These are phyloP conservation scores for Alisma plantagoaquatica DNA, from an alignment of 106 monocot genomes.

Conservation along the genomic window DNA sequence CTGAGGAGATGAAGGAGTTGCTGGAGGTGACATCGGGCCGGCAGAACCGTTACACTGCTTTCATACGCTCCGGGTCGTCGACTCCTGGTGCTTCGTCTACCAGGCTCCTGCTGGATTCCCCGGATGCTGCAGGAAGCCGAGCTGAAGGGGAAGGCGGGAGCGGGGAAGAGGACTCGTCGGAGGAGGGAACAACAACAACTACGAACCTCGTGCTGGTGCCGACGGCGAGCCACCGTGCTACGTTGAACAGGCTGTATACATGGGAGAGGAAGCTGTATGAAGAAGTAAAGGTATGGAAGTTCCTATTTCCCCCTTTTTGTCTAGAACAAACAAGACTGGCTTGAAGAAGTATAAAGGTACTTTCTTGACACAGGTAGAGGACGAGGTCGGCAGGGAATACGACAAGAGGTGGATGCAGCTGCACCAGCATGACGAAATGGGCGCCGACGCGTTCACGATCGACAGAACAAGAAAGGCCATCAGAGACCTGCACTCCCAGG, in stretches of 20 bases:
- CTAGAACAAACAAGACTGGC: not conserved
- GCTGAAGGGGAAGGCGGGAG: not conserved
- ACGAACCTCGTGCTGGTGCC: too few species aligned
- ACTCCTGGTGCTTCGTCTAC: conserved; percentile 11
- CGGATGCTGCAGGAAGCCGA: not conserved
- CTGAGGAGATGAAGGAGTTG: conserved; percentile 56
- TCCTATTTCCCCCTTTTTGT: not conserved
- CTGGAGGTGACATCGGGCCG: conserved; percentile 58
- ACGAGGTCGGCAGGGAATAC: conserved; percentile 40
- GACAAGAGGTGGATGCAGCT: conserved; percentile 65
- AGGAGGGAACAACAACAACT: not conserved
- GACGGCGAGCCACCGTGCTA: conserved; percentile 13
- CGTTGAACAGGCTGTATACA: conserved; percentile 10
- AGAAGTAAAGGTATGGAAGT: conserved; percentile 8
- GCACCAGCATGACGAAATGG: conserved; percentile 46
- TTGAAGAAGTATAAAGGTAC: not conserved
- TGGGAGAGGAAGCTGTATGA: conserved; percentile 20
- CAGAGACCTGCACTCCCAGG: conserved; percentile 51
- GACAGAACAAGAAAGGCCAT: conserved; percentile 54
- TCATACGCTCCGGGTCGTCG: conserved; percentile 6
- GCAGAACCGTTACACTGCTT: conserved; percentile 9
- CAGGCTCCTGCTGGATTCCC: not conserved
- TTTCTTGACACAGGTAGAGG: conserved; percentile 31
- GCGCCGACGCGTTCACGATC: conserved; percentile 43
- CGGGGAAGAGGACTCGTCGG: not conserved